phyloP scores from a whole-genome alignment of 306 rosid genomes.

The Cucumis hystrix region DNA sequence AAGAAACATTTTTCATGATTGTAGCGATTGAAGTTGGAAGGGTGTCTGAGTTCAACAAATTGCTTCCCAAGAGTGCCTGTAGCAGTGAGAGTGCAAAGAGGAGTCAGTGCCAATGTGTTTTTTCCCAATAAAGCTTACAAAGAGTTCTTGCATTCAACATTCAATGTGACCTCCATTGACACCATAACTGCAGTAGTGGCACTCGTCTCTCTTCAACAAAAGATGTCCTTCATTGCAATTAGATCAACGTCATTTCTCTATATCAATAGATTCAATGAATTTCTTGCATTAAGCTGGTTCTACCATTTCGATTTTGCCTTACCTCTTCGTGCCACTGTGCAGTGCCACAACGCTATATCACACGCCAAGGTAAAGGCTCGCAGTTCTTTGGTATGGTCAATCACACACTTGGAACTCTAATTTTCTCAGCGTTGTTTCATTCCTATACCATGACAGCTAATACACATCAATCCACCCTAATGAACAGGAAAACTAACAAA shows the following conservation, averaged over 20 bases:
- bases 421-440: not conserved
- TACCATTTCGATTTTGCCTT: no score
- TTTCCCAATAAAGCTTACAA: constrained; percentile 55
- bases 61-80: constrained; percentile 44
- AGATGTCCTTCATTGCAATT: constrained; percentile 39
- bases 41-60: constrained; percentile 40
- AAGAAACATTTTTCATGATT: not conserved
- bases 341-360: no score
- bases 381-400: no score
- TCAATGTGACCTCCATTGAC: constrained; percentile 41
- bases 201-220: constrained; percentile 37
- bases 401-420: no score
- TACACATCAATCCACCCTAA: not conserved
- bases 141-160: constrained; percentile 35
- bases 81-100: constrained; percentile 42
- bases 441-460: not conserved
- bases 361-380: no score
- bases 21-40: constrained; percentile 30
- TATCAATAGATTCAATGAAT: not conserved
- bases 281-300: no score
- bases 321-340: no score
- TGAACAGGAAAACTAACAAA: not conserved
- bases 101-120: constrained; percentile 44
- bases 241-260: constrained; percentile 14
- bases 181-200: constrained; percentile 77